Conservation (phyloP, 257 asterid genomes). For the Solanum ossicruentum region DNA sequence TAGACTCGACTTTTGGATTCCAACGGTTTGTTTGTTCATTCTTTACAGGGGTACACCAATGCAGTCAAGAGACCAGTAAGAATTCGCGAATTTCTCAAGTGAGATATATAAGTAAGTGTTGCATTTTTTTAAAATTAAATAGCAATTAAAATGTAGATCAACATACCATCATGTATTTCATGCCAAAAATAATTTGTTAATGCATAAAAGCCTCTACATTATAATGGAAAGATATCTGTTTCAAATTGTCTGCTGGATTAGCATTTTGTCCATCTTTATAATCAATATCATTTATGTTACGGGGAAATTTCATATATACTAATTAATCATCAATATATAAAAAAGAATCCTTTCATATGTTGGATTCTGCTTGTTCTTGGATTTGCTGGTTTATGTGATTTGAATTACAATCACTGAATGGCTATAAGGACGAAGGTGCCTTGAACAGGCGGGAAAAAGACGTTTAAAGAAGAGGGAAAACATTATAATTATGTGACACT, state of each 20-base stretch:
- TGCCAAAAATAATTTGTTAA: neutral
- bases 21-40: neutral
- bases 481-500: too few relatives aligned
- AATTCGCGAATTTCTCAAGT: constrained; percentile 58
- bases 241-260: neutral
- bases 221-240: neutral
- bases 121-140: neutral
- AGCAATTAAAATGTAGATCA: neutral
- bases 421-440: too few relatives aligned
- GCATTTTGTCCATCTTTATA: neutral
- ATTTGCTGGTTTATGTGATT: too few relatives aligned
- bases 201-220: neutral
- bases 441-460: too few relatives aligned
- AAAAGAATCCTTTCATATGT: too few relatives aligned
- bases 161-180: neutral
- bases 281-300: neutral
- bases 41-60: constrained; percentile 82
- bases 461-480: too few relatives aligned
- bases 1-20: neutral
- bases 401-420: too few relatives aligned
- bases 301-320: too few relatives aligned
- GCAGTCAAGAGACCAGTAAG: constrained; percentile 91
- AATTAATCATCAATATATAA: too few relatives aligned
- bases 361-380: too few relatives aligned
- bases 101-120: constrained; percentile 11